Percentiles rank a stretch among this genome's conserved stretches.
phyloP scores from a whole-genome alignment of 805 yeast genomes.

The Wickerhamiella siamensis region DNA sequence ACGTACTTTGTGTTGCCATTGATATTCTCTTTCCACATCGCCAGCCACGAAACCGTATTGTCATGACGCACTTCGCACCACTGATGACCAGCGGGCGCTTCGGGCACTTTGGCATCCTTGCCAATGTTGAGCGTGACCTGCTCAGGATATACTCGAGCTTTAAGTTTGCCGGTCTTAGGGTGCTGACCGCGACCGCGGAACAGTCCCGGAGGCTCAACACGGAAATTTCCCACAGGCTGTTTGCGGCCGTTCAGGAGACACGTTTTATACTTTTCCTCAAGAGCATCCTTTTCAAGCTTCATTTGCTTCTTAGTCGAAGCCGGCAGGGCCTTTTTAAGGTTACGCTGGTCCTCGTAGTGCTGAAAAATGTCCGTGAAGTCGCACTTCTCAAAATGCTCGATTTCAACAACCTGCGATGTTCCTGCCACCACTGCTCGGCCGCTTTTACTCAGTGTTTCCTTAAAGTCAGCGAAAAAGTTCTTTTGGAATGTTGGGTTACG shows the following conservation, averaged over 20 bases:
- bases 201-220: slow-evolving; percentile 91
- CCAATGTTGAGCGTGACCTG: slow-evolving; percentile 77
- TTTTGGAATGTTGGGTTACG: slow-evolving; percentile 72
- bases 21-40: slow-evolving; percentile 93
- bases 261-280: slow-evolving; percentile 68
- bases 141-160: slow-evolving; percentile 78
- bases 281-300: slow-evolving; percentile 55
- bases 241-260: slow-evolving; percentile 76
- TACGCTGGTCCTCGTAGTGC: slow-evolving; percentile 53
- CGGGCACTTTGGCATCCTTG: slow-evolving; percentile 55
- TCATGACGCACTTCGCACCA: slow-evolving; percentile 91
- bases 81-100: slow-evolving; percentile 69
- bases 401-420: slow-evolving; percentile 27
- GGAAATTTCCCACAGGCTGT: slow-evolving; percentile 86
- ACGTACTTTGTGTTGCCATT: slow-evolving; percentile 76
- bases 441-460: slow-evolving; percentile 46
- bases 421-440: slow-evolving; percentile 41
- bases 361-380: slow-evolving; percentile 66
- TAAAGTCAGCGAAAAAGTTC: slow-evolving; percentile 75
- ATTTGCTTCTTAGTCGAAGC: slow-evolving; percentile 61
- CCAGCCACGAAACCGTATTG: slow-evolving; percentile 86
- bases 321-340: slow-evolving; percentile 54
- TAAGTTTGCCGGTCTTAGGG: slow-evolving; percentile 86
- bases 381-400: slow-evolving; percentile 48
- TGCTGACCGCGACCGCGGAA: slow-evolving; percentile 96